Base-by-base conservation (phyloP, 148 eudicot genomes). In the Amaranthus palmeri region DNA sequence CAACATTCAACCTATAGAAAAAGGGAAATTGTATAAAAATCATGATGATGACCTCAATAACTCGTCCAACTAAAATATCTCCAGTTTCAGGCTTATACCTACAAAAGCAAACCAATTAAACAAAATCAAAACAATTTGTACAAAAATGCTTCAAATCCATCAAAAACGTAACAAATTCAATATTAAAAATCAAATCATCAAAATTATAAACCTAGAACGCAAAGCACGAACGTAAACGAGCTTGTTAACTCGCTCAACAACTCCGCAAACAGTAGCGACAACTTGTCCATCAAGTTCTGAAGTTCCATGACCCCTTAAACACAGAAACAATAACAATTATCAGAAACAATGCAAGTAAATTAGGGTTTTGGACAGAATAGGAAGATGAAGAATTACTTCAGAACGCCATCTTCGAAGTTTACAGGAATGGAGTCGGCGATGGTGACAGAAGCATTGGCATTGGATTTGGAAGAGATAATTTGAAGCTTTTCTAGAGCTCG, bases 11-110 rank as follows among this genome's bases (percentile, higher is more conserved):
- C 12, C 6, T 36, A 63, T 43, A 17, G n/a, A 47, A 10, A 11
- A 43, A 51, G 10, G 12, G 3, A 14, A 3, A 42, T 6, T 2
- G 11, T 1, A 59, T 53, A 3, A 64, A 17, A 9, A 75, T 62
- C 52, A 8, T 12, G 41, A 49, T 3, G 18, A 46, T 65, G 73
- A 93, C 98, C 97, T 93, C 98, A 71, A 91, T 76, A 71, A 93
- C 92, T 50, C 98, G 87, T 18, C 98, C 98, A 17, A 91, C 92
- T 0, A 93, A 71, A 10, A 93, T 87, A 77, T 93, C 95, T 51
- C 97, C 98, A 65, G 86, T 85, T 72, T 93, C 98, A 60, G 98
- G 98, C 81, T 89, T 93, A 83, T 93, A 93, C 83, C 98, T 93
- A 72, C 46, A 80, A 58, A 50, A 36, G 43, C 46, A 10, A 40